phyloP scores from a whole-genome alignment of 345 rosid species.

The Clarkia xantiana region DNA sequence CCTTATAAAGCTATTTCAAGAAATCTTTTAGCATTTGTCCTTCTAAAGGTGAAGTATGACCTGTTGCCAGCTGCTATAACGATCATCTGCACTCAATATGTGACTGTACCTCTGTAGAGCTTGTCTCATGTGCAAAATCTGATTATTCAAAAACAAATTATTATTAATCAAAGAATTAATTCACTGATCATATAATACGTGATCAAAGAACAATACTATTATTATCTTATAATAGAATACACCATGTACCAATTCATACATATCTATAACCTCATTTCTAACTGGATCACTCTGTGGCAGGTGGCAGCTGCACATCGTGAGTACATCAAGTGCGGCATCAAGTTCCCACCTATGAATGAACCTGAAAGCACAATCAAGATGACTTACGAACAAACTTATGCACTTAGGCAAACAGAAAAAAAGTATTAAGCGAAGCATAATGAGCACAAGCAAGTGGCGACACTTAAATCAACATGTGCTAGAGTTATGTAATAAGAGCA shows the following conservation, averaged over 20 bases:
- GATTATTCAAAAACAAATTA: slow-evolving; percentile 2
- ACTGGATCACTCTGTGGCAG: slow-evolving; percentile 46
- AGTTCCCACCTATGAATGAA: slow-evolving; percentile 89
- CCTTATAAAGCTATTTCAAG: no score
- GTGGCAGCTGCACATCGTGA: slow-evolving; percentile 97
- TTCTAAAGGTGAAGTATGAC: slow-evolving; percentile 21
- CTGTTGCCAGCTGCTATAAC: slow-evolving; percentile 94
- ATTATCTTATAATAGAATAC: slow-evolving; percentile 7
- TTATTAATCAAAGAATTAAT: background rate
- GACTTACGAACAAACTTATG: background rate
- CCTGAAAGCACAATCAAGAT: slow-evolving; percentile 24
- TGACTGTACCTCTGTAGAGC: slow-evolving; percentile 86
- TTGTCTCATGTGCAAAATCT: slow-evolving; percentile 74
- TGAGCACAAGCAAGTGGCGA: background rate
- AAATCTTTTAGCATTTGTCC: slow-evolving; percentile 4
- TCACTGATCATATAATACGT: background rate
- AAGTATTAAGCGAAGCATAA: background rate
- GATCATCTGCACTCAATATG: slow-evolving; percentile 76
- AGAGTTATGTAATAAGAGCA: background rate
- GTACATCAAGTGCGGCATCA: slow-evolving; percentile 79
- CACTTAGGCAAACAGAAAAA: background rate
- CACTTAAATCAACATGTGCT: background rate
- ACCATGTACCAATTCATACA: slow-evolving; percentile 3
- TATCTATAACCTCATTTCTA: slow-evolving; percentile 47
- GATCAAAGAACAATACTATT: slow-evolving; percentile 4